Percentiles rank a stretch among this genome's conserved stretches.
Evolutionary conservation across 2,329 filamentous ascomycete genomes (phyloP).

Genomic region (Scedosporium boydii): DNA sequence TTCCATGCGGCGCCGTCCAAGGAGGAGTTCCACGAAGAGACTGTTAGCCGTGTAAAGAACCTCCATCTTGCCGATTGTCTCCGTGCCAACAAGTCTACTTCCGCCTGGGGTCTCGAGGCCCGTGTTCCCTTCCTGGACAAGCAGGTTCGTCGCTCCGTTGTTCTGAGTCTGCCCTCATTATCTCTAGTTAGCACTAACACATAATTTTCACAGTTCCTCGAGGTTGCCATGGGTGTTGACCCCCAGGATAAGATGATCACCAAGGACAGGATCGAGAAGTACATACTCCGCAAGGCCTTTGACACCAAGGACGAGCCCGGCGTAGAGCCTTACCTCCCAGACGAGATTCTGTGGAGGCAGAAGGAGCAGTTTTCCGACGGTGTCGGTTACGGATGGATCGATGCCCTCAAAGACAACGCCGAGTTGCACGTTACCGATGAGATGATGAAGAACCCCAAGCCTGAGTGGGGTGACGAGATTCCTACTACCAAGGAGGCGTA

Average conservation of each 20-base stretch:
- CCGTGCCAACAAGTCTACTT: constrained; percentile 97
- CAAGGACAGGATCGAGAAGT: constrained; percentile 85
- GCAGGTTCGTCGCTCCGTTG: constrained; percentile 38
- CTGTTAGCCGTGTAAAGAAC: constrained; percentile 90
- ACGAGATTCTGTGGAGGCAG: constrained; percentile 93
- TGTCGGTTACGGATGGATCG: constrained; percentile 98
- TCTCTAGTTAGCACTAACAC: not conserved
- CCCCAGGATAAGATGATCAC: constrained; percentile 94
- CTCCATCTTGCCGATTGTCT: constrained; percentile 93
- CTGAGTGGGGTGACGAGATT: constrained; percentile 87
- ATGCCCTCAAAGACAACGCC: constrained; percentile 89
- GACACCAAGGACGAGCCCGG: constrained; percentile 82
- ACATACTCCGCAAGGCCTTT: constrained; percentile 95
- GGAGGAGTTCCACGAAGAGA: constrained; percentile 91
- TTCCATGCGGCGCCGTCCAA: constrained; percentile 92
- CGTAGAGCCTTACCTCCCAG: constrained; percentile 78
- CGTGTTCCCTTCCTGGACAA: constrained; percentile 98
- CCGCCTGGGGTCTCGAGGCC: constrained; percentile 94
- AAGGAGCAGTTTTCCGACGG: constrained; percentile 99
- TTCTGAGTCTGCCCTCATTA: no score
- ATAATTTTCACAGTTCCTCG: constrained; percentile 59
- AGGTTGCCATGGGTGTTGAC: constrained; percentile 87
- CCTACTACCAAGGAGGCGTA: constrained; percentile 96
- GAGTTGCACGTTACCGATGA: constrained; percentile 86
- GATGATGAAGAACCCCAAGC: constrained; percentile 97